Evolutionary conservation across 192 early-diverging fungal genomes (phyloP), one percentile per base, ranked within the genome.

Genomic region (Lobosporangium transversale): DNA sequence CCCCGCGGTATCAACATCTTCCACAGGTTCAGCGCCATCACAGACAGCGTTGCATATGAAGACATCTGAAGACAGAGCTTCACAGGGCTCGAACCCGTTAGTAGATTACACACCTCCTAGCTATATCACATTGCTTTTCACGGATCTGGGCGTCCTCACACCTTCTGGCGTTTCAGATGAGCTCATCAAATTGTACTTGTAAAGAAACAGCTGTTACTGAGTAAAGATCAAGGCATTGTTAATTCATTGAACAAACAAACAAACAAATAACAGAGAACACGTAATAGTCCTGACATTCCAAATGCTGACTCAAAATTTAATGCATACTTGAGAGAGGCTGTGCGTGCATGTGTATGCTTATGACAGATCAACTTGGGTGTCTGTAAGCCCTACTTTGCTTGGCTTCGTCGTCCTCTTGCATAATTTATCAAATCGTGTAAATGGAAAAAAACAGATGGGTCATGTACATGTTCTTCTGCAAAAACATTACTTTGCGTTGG

Each of bases 31-130:
- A 17, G 53, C 62, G n/a, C 48, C 44, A 44, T 73, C 79, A 62
- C 64, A 78, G 44, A 54, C 58, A 1, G 68, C 68, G 2, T 20
- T 79, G 67, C 66, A 79, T 15, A 58, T 79, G 66, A 79, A 79
- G 51, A 66, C 62, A 11, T 63, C 76, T 31, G 70, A 66, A 31
- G 65, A 73, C 40, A 66, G 48, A 40, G 62, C 50, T 11, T 61
- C 51, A 42, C 78, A 82, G 62, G 63, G 69, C 14, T 80, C 79
- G 12, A 94, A 96, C 80, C 95, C 95, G 2, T 78, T 85, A 49
- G 90, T 98, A 15, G 96, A 98, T 79, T 97, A 95, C 69, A 97
- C 96, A 4, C 96, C 96, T 49, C 96, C 96, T 12, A 85, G 91
- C 64, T 94, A 93, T 73, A 93, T 98, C 33, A 92, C 92, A 12